These are phyloP conservation scores for Eucalyptus dawsonii DNA, from an alignment of 345 rosid genomes.

Conservation along the genomic window DNA sequence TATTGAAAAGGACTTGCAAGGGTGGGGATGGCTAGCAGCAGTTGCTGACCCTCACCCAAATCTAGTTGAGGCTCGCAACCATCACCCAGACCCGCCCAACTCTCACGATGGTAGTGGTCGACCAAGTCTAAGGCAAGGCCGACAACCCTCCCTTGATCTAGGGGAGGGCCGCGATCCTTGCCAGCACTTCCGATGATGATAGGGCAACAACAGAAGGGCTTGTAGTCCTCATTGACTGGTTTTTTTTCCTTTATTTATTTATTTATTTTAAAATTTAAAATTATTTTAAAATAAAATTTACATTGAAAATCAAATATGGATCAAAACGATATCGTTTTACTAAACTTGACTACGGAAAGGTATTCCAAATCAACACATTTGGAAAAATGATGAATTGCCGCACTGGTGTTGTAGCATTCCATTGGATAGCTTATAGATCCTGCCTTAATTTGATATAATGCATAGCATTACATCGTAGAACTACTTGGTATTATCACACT, in stretches of 20 bases:
- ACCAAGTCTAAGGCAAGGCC: too few species aligned
- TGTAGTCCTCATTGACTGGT: rapidly evolving
- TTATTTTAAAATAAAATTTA: neutral
- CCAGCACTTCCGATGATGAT: rapidly evolving
- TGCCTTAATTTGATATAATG: neutral
- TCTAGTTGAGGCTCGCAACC: rapidly evolving
- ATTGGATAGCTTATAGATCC: rapidly evolving
- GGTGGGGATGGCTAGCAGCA: too few species aligned
- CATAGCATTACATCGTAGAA: neutral
- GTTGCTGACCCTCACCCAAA: rapidly evolving
- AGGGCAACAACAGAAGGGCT: rapidly evolving
- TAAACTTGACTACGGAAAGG: rapidly evolving
- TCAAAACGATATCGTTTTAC: neutral
- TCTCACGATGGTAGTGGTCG: rapidly evolving
- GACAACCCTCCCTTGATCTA: too few species aligned
- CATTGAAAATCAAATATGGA: neutral
- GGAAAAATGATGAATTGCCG: neutral
- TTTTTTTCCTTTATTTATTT: too few species aligned
- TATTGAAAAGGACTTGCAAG: too few species aligned
- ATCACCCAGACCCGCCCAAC: rapidly evolving
- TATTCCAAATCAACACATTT: neutral
- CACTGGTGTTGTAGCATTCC: rapidly evolving
- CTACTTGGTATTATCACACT: neutral
- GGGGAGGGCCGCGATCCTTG: rapidly evolving
- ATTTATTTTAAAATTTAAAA: too few species aligned